Evolutionary conservation across 441 rosid genomes (phyloP).

Genomic region (Omphalea diandra): DNA sequence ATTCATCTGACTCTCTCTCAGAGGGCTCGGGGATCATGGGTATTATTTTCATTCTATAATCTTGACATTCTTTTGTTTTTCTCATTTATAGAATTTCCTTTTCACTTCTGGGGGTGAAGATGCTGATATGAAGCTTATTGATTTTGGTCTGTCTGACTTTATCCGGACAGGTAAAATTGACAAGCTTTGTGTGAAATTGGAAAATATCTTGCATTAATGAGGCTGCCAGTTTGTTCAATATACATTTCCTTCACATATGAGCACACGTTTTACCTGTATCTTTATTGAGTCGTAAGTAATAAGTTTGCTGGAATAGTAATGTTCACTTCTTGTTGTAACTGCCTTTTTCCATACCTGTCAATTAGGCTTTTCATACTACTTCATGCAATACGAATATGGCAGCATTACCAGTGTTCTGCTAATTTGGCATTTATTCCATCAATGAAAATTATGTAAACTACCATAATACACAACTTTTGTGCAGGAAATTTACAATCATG

Average conservation of each 20-base stretch:
- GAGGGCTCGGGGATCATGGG: not conserved
- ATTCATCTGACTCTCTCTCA: not conserved
- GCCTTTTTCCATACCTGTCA: not conserved
- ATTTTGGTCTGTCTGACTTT: constrained; percentile 94
- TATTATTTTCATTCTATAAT: not conserved
- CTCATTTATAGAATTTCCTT: constrained; percentile 69
- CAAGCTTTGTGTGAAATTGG: not conserved
- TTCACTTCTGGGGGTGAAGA: constrained; percentile 72
- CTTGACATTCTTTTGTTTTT: constrained; percentile 11
- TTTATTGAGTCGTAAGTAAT: not conserved
- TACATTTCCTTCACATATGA: not conserved
- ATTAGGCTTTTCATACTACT: not conserved
- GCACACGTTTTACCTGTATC: not conserved
- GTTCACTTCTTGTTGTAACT: not conserved
- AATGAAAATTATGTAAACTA: not conserved
- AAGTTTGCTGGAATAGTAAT: not conserved
- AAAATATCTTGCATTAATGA: constrained; percentile 2
- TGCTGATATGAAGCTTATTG: constrained; percentile 87
- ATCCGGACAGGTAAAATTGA: constrained; percentile 64
- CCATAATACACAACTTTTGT: not conserved
- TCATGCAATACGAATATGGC: not conserved
- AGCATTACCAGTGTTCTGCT: not conserved
- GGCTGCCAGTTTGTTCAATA: not conserved
- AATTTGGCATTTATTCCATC: constrained; percentile 3
- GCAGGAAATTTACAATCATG: not conserved